These are phyloP conservation scores for Onygenales sp. DNA, from an alignment of 2,329 filamentous ascomycete species.

Conservation along the genomic window DNA sequence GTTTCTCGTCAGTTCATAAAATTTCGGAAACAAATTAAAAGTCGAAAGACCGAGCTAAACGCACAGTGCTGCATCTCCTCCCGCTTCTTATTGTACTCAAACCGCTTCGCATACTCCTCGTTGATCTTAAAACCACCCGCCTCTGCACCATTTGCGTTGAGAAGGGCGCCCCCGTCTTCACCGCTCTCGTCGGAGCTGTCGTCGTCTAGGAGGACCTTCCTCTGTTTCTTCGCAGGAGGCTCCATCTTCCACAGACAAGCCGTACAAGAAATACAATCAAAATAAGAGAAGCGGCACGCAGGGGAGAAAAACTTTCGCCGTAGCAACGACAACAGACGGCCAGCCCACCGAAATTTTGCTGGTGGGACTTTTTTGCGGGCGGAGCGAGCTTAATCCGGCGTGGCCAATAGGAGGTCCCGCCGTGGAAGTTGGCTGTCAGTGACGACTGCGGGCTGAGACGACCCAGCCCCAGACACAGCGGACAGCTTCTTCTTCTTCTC, in stretches of 20 bases:
- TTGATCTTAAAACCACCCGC: slow-evolving; percentile 65
- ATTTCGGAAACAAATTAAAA: neutral
- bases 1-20: neutral
- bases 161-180: slow-evolving; percentile 30
- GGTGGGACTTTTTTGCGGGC: slow-evolving; percentile 1
- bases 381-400: neutral
- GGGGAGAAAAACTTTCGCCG: neutral
- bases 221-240: slow-evolving; percentile 32
- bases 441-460: too few relatives aligned
- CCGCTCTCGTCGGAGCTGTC: slow-evolving; percentile 29
- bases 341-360: neutral
- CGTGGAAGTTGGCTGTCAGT: neutral
- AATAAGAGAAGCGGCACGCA: too few relatives aligned
- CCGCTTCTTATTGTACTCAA: slow-evolving; percentile 95
- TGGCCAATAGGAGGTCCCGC: slow-evolving; percentile 8
- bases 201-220: slow-evolving; percentile 31
- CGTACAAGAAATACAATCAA: neutral
- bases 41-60: slow-evolving; percentile 5
- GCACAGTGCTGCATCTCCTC: slow-evolving; percentile 61
- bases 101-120: slow-evolving; percentile 75
- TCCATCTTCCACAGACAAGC: slow-evolving; percentile 23
- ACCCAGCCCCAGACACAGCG: neutral
- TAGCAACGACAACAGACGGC: neutral
- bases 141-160: slow-evolving; percentile 20
- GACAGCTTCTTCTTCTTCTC: neutral